Evolutionary conservation across 2,329 filamentous ascomycete genomes (phyloP).

Genomic region (Coniochaeta ligniaria): DNA sequence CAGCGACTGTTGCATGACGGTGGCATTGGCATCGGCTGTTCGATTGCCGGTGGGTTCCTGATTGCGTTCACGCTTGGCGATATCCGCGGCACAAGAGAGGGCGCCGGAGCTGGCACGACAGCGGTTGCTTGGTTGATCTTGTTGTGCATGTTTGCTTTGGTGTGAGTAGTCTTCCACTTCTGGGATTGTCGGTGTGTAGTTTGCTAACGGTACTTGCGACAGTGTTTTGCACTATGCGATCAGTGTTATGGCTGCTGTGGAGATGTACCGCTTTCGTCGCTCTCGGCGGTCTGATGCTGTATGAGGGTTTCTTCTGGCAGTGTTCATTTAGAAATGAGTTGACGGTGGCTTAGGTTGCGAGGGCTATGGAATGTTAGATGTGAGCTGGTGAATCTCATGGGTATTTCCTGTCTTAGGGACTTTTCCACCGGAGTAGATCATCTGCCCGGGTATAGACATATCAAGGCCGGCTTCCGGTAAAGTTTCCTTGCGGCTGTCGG

Average conservation of each 20-base stretch:
- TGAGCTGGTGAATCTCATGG: neutral
- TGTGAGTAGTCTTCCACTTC: neutral
- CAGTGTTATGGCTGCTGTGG: neutral
- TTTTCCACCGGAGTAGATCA: no score
- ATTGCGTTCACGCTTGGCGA: neutral
- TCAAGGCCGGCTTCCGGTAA: neutral
- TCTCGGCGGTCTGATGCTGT: neutral
- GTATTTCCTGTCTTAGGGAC: no score
- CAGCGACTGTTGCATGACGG: neutral
- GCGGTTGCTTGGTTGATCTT: neutral
- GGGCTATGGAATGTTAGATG: neutral
- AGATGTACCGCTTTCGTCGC: neutral
- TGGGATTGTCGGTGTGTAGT: neutral
- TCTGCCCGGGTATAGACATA: no score
- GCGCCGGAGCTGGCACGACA: neutral
- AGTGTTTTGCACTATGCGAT: neutral
- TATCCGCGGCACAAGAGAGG: neutral
- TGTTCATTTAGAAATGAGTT: neutral
- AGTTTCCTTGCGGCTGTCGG: neutral
- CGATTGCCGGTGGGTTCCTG: neutral
- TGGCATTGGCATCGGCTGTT: neutral
- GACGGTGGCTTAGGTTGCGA: neutral
- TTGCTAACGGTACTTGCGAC: neutral
- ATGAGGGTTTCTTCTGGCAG: neutral
- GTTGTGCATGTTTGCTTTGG: neutral